A percentile compares a stretch with the other conserved stretches of the same genome.
phyloP scores from a whole-genome alignment of 345 rosid genomes.

The Arabis alpina region DNA sequence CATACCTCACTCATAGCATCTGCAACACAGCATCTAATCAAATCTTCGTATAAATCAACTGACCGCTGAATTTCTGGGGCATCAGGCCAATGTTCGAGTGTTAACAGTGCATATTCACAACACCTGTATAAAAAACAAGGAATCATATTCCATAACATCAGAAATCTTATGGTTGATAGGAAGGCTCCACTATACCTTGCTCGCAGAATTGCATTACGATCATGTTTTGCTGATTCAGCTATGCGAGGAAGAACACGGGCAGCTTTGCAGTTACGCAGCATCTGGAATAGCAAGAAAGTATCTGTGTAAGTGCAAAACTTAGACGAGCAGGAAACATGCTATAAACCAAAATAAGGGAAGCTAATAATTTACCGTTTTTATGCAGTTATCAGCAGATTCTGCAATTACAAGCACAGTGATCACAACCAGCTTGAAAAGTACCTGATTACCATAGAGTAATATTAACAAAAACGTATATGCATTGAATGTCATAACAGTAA shows the following conservation, averaged over 20 bases:
- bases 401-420: constrained; percentile 99
- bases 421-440: constrained; percentile 99
- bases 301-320: constrained; percentile 41
- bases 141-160: constrained; percentile 27
- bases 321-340: constrained; percentile 25
- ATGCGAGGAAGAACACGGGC: constrained; percentile 92
- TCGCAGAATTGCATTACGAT: constrained; percentile 85
- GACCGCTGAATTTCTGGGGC: constrained; percentile 95
- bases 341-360: constrained; percentile 13
- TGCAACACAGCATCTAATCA: constrained; percentile 88
- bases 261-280: constrained; percentile 96
- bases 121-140: constrained; percentile 58
- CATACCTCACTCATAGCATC: constrained; percentile 99
- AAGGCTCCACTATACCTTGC: constrained; percentile 63
- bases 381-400: constrained; percentile 98
- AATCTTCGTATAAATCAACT: constrained; percentile 86
- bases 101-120: constrained; percentile 93
- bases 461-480: constrained; percentile 40
- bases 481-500: constrained; percentile 25
- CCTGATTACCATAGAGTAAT: constrained; percentile 68
- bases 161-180: constrained; percentile 15
- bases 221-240: constrained; percentile 90
- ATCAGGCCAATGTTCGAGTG: constrained; percentile 97
- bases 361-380: constrained; percentile 71
- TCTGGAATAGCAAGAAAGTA: constrained; percentile 55